Evolutionary conservation across 352 stramenopile species (phyloP), one percentile per base, ranked within the genome.

Genomic region (Globisporangium paroecandrum): DNA sequence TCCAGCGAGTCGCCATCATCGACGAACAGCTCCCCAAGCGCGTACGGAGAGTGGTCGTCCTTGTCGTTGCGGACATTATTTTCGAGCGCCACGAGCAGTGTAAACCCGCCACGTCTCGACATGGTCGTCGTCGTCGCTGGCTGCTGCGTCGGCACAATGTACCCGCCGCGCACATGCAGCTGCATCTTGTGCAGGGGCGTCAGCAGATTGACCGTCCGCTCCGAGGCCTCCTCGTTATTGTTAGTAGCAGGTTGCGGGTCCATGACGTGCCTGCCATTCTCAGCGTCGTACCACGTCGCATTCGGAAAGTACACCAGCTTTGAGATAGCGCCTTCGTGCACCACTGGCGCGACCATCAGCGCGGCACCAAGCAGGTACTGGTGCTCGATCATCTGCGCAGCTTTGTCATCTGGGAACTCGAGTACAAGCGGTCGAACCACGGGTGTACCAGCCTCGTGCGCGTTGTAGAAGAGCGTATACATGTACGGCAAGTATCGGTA

Each of bases 401-500:
- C 55, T 22, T 69, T 72, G 49, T 93, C 84, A 3, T 62, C 57
- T 25, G 86, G 80, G 53, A 92, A 96, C 38, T 93, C 85, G 29
- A 93, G 81, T 3, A 74, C 80, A 0, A 96, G 69, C 3, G 78
- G 77, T 7, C 78, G 80, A 58, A 83, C 75, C 10, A 94, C 81
- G 0, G 81, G 72, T 18, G 51, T 71, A 0, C 89, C 89, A 3
- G 69, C 58, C 0, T 53, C 55, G 60, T 90, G 74, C 0, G 89
- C 85, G 27, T 75, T 64, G 64, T 81, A 94, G 27, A 96, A 85
- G 51, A 90, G 77, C 25, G 90, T 92, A 69, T 96, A 96, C 72
- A 95, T 77, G 70, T 93, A 95, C n/a, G 90, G 88, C 36, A 96
- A 63, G 29, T 92, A 83, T 1, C 71, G 67, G 60, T 95, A 96